A percentile compares a stretch with the other conserved stretches of the same genome.
These are phyloP conservation scores for Verticillium nubilum DNA, from an alignment of 2,329 filamentous ascomycete genomes.

Conservation along the genomic window DNA sequence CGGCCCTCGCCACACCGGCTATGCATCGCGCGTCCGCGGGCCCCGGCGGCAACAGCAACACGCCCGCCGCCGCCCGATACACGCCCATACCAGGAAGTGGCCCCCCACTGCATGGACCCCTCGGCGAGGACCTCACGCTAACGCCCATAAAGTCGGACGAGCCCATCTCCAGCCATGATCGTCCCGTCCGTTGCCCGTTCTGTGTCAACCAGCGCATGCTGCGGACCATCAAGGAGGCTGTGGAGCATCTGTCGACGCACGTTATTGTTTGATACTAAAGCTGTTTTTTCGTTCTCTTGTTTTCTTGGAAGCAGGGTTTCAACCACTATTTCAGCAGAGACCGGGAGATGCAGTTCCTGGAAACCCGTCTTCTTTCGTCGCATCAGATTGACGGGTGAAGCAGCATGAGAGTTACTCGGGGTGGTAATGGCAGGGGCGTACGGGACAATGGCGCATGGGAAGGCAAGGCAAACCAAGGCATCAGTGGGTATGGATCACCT, in stretches of 20 bases:
- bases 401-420: not conserved
- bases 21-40: slow-evolving; percentile 10
- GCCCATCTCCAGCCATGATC: slow-evolving; percentile 38
- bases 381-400: not conserved
- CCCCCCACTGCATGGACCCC: slow-evolving; percentile 14
- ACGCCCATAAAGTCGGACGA: slow-evolving; percentile 49
- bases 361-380: no score
- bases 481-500: not conserved
- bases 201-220: slow-evolving; percentile 59
- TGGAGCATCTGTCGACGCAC: slow-evolving; percentile 58
- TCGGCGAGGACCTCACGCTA: slow-evolving; percentile 38
- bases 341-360: no score
- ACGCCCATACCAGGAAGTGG: slow-evolving; percentile 3
- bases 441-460: not conserved
- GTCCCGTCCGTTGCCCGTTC: slow-evolving; percentile 52
- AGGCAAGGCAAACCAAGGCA: not conserved
- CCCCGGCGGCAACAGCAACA: slow-evolving; percentile 2
- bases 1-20: slow-evolving; percentile 18
- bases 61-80: slow-evolving; percentile 4
- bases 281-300: not conserved
- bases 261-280: slow-evolving; percentile 41
- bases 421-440: not conserved
- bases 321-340: no score
- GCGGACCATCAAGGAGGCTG: slow-evolving; percentile 54
- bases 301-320: not conserved